phyloP scores from a whole-genome alignment of 805 yeast species.

The Starmerella bombi region DNA sequence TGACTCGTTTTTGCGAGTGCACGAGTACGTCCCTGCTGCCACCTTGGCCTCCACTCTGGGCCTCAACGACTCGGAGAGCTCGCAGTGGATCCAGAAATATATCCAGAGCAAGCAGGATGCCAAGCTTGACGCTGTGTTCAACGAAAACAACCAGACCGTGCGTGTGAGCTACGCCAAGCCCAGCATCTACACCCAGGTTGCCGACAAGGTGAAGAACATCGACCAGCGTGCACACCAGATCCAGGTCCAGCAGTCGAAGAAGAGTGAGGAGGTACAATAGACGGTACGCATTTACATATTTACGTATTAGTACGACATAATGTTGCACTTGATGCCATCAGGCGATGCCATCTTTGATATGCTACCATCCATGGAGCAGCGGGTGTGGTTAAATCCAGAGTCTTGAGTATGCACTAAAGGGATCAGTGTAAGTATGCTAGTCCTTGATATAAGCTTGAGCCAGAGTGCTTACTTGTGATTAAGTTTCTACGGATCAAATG shows the following conservation, averaged over 20 bases:
- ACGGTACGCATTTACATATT: background rate
- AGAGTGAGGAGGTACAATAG: background rate
- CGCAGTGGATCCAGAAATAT: slow-evolving; percentile 39
- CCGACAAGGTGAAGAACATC: slow-evolving; percentile 54
- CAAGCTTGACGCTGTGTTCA: slow-evolving; percentile 37
- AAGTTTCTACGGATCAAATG: too few species aligned
- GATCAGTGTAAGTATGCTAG: too few species aligned
- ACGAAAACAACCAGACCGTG: slow-evolving; percentile 7
- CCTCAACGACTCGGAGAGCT: slow-evolving; percentile 36
- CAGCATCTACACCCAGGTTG: slow-evolving; percentile 52
- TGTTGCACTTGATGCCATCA: background rate
- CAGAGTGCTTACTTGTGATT: too few species aligned
- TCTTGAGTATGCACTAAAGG: too few species aligned
- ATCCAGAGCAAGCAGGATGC: slow-evolving; percentile 42
- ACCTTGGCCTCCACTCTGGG: slow-evolving; percentile 36
- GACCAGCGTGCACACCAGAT: slow-evolving; percentile 48
- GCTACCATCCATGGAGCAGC: too few species aligned
- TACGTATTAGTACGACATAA: background rate
- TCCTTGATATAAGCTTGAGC: too few species aligned
- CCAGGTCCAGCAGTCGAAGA: slow-evolving; percentile 22
- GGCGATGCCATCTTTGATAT: too few species aligned
- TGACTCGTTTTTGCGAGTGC: slow-evolving; percentile 44
- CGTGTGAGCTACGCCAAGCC: slow-evolving; percentile 35
- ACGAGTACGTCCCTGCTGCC: slow-evolving; percentile 36
- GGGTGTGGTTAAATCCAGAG: too few species aligned